Conservation (phyloP, 1,139 yeast species). For the Yamadazyma pseudoaaseri region DNA sequence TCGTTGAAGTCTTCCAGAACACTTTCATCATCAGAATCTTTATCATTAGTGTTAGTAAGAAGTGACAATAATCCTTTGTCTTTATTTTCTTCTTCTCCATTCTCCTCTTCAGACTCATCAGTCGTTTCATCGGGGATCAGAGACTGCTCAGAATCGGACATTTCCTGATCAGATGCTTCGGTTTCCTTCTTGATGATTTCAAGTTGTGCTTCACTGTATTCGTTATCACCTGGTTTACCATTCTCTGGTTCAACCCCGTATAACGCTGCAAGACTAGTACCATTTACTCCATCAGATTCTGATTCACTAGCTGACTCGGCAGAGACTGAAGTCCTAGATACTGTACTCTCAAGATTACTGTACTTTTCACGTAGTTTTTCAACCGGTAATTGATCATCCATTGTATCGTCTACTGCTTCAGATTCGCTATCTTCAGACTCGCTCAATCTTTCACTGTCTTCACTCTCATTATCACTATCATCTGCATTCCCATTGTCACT, state of each 20-base stretch:
- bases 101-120: constrained; percentile 8
- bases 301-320: constrained; percentile 10
- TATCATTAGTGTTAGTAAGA: constrained; percentile 16
- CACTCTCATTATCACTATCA: constrained; percentile 20
- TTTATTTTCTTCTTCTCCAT: constrained; percentile 4
- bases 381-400: constrained; percentile 59
- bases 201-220: constrained; percentile 37
- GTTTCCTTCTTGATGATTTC: constrained; percentile 24
- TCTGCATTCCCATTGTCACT: constrained; percentile 21
- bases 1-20: constrained; percentile 13
- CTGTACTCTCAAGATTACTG: constrained; percentile 31
- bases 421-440: constrained; percentile 21
- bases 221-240: constrained; percentile 12
- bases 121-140: constrained; percentile 20
- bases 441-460: constrained; percentile 19
- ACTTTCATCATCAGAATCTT: constrained; percentile 20
- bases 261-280: constrained; percentile 32
- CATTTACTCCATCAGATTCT: constrained; percentile 17
- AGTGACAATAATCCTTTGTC: constrained; percentile 22
- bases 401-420: constrained; percentile 27
- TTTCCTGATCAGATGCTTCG: constrained; percentile 16
- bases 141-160: constrained; percentile 15
- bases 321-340: constrained; percentile 13
- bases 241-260: constrained; percentile 20
- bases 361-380: constrained; percentile 69